These are phyloP conservation scores for Sarocladium kiliense DNA, from an alignment of 2,329 filamentous ascomycete genomes.

Conservation along the genomic window DNA sequence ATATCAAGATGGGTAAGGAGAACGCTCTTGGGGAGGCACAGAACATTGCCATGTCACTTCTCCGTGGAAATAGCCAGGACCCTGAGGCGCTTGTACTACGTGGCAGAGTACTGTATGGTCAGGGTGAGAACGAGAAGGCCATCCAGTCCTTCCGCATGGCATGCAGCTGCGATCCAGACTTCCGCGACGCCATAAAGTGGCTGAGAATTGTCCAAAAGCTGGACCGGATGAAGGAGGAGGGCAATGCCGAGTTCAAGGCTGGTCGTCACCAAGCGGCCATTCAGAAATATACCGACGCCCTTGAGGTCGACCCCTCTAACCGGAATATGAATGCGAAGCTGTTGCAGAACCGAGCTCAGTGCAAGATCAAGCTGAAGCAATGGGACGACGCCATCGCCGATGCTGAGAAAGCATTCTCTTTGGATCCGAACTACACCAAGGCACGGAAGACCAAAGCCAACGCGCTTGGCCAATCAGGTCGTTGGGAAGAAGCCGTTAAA, in stretches of 20 bases:
- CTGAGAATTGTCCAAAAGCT: slow-evolving; percentile 87
- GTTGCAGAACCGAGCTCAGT: slow-evolving; percentile 86
- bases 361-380: slow-evolving; percentile 76
- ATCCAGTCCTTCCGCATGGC: slow-evolving; percentile 89
- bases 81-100: slow-evolving; percentile 89
- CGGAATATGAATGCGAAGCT: slow-evolving; percentile 93
- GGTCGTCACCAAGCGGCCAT: slow-evolving; percentile 76
- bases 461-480: slow-evolving; percentile 75
- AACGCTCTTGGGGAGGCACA: slow-evolving; percentile 90
- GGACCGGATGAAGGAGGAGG: slow-evolving; percentile 88
- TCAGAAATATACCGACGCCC: slow-evolving; percentile 75
- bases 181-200: slow-evolving; percentile 81
- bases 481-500: slow-evolving; percentile 86
- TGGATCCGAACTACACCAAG: slow-evolving; percentile 84
- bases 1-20: slow-evolving; percentile 84
- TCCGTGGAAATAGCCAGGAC: slow-evolving; percentile 84
- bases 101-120: slow-evolving; percentile 80
- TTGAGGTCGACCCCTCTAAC: slow-evolving; percentile 82
- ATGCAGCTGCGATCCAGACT: slow-evolving; percentile 85
- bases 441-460: slow-evolving; percentile 92
- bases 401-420: slow-evolving; percentile 74
- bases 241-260: slow-evolving; percentile 84
- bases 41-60: slow-evolving; percentile 81
- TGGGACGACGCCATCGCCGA: slow-evolving; percentile 78
- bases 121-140: slow-evolving; percentile 93